phyloP scores from a whole-genome alignment of 2,329 filamentous ascomycete species.

The Hymenoscyphus fructigenus region DNA sequence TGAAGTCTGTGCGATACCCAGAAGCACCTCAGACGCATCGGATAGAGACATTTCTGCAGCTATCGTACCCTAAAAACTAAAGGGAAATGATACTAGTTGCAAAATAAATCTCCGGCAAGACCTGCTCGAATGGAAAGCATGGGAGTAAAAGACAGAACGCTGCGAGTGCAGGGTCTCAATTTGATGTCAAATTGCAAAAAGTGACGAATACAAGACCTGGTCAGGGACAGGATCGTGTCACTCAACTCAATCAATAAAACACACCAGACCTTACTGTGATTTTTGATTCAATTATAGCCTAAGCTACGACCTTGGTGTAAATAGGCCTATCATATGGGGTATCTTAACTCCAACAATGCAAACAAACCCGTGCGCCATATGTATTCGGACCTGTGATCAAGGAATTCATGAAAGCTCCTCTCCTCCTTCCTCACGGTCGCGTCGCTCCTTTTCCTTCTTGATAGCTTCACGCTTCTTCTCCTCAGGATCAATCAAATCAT shows the following conservation, averaged over 20 bases:
- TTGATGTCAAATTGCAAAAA: background rate
- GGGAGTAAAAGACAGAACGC: background rate
- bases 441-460: constrained; percentile 30
- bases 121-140: background rate
- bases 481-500: constrained; percentile 60
- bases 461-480: constrained; percentile 52
- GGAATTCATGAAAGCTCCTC: constrained; percentile 11
- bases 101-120: background rate
- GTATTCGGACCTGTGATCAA: background rate
- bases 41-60: background rate
- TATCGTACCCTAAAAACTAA: background rate
- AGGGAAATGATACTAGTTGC: background rate
- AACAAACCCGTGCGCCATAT: background rate
- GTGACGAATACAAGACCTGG: background rate
- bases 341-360: background rate
- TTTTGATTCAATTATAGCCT: background rate
- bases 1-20: background rate
- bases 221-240: background rate
- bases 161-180: too few relatives aligned
- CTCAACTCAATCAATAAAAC: background rate
- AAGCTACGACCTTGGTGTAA: background rate
- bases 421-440: constrained; percentile 23
- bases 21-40: background rate
- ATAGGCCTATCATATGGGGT: background rate
- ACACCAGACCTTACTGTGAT: background rate